A percentile compares a stretch with the other conserved stretches of the same genome.
Evolutionary conservation across 345 rosid genomes (phyloP).

Genomic region (Cochlearia excelsa): DNA sequence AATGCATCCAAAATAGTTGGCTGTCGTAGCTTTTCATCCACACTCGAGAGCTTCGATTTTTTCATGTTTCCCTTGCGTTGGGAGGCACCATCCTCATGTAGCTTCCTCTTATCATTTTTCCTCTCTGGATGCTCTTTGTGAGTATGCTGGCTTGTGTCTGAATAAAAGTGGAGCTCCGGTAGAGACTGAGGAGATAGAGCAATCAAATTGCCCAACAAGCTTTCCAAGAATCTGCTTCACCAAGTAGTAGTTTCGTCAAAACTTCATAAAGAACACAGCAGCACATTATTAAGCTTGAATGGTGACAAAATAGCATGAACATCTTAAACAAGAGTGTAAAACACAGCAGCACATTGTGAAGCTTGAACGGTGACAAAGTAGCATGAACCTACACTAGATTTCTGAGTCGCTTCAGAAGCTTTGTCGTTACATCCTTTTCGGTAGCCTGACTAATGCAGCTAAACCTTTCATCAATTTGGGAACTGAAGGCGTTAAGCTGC

Average conservation of each 20-base stretch:
- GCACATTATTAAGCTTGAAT: not conserved
- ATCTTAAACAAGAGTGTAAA: constrained; percentile 21
- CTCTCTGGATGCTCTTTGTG: constrained; percentile 36
- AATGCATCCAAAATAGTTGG: constrained; percentile 58
- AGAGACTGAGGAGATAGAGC: constrained; percentile 51
- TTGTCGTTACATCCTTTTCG: constrained; percentile 54
- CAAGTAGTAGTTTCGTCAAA: constrained; percentile 34
- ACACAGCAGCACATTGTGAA: constrained; percentile 13
- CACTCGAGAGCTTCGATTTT: constrained; percentile 38
- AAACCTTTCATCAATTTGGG: constrained; percentile 60
- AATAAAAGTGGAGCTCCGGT: constrained; percentile 59
- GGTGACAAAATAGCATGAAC: not conserved
- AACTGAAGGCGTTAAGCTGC: constrained; percentile 79
- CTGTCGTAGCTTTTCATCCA: constrained; percentile 48
- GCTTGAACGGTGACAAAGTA: constrained; percentile 11
- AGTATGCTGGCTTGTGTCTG: constrained; percentile 36
- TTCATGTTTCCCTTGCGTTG: constrained; percentile 44
- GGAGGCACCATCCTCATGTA: constrained; percentile 31
- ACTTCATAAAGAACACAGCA: constrained; percentile 1
- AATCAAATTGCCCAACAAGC: constrained; percentile 59
- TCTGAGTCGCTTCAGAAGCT: constrained; percentile 66
- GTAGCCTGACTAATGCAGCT: constrained; percentile 56
- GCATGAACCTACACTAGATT: constrained; percentile 61
- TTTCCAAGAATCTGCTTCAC: constrained; percentile 65
- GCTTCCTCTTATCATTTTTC: constrained; percentile 43